Percentiles rank a stretch among this genome's conserved stretches.
Evolutionary conservation across 2,329 filamentous ascomycete genomes (phyloP).

Genomic region (Hypoxylon sp.): DNA sequence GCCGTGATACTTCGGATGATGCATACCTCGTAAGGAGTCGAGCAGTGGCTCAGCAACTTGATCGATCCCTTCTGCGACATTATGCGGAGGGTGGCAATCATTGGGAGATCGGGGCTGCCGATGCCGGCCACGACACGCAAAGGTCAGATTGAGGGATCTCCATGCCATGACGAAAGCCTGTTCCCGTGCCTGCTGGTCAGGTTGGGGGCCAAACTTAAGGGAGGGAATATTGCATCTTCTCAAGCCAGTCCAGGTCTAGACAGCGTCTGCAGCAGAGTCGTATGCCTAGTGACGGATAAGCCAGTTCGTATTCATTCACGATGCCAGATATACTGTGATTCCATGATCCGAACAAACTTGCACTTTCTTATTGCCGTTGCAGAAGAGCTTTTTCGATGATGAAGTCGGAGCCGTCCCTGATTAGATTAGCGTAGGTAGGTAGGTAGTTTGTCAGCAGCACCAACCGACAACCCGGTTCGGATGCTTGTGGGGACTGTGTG

Average conservation of each 20-base stretch:
- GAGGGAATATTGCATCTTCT: constrained; percentile 20
- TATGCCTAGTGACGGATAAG: not conserved
- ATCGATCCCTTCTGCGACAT: not conserved
- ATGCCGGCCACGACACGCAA: constrained; percentile 9
- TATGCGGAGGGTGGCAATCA: constrained; percentile 10
- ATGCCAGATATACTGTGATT: not conserved
- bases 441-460: constrained; percentile 6
- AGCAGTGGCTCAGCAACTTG: not conserved
- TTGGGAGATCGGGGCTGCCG: constrained; percentile 4
- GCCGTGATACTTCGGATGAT: constrained; percentile 18
- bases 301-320: not conserved
- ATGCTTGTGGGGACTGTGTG: constrained; percentile 11
- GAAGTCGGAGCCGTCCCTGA: constrained; percentile 16
- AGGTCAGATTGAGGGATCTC: not conserved
- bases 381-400: constrained; percentile 6
- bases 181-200: not conserved
- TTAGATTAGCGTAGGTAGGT: too few species aligned
- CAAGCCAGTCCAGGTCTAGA: constrained; percentile 8
- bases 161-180: constrained; percentile 21
- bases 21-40: not conserved
- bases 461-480: constrained; percentile 14
- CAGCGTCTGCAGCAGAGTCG: constrained; percentile 9
- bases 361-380: not conserved
- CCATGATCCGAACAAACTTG: not conserved
- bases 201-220: constrained; percentile 31